These are phyloP conservation scores for Boechera stricta DNA, from an alignment of 345 rosid genomes.

Conservation along the genomic window DNA sequence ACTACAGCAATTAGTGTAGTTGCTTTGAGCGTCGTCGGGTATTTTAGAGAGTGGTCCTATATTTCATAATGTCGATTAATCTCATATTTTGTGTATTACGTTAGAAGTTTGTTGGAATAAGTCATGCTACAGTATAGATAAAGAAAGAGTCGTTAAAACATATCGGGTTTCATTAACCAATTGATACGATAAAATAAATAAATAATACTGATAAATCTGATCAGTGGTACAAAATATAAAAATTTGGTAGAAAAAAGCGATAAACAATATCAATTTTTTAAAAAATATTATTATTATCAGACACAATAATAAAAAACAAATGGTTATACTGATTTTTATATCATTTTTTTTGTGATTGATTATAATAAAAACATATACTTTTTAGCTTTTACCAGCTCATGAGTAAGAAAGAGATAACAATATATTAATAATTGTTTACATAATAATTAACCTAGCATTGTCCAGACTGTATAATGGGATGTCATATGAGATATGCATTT, in stretches of 20 bases:
- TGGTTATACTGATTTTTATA: no score
- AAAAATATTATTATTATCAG: no score
- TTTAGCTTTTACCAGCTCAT: no score
- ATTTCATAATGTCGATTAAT: slow-evolving; percentile 25
- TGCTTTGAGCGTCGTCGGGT: slow-evolving; percentile 42
- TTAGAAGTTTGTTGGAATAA: slow-evolving; percentile 30
- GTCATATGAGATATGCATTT: neutral
- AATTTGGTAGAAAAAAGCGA: neutral
- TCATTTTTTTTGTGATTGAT: no score
- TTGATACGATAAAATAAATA: no score
- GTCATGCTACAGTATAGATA: slow-evolving; percentile 24
- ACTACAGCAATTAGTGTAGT: slow-evolving; percentile 38
- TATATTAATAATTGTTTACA: neutral
- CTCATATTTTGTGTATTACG: slow-evolving; percentile 24
- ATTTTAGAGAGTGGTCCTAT: slow-evolving; percentile 40
- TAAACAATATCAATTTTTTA: no score
- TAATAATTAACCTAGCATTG: neutral
- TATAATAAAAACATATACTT: no score
- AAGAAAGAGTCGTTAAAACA: neutral
- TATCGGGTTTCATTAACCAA: neutral
- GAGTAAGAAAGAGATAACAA: no score
- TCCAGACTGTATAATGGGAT: neutral
- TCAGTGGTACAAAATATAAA: neutral
- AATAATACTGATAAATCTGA: no score
- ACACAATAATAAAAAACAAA: no score